Conservation (phyloP, 1,139 yeast genomes). For the Taphrina betulina region DNA sequence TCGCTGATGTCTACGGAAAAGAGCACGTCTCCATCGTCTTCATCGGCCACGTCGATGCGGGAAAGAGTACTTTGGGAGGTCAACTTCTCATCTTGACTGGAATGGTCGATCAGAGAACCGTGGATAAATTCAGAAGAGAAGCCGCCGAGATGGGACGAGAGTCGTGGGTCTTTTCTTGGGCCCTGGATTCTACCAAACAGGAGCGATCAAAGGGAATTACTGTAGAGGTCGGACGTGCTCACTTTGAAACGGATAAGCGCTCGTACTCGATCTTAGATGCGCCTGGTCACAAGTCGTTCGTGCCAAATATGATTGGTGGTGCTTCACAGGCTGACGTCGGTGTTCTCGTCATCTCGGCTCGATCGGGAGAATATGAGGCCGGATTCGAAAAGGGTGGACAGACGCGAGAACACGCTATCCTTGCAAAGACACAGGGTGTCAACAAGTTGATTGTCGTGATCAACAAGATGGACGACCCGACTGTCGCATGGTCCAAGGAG, state of each 20-base stretch:
- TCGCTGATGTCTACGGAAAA: constrained; percentile 91
- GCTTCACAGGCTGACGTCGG: constrained; percentile 99
- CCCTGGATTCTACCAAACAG: constrained; percentile 98
- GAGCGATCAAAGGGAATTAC: constrained; percentile 99
- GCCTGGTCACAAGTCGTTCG: constrained; percentile 98
- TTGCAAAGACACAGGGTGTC: constrained; percentile 98
- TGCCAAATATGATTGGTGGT: constrained; percentile 99
- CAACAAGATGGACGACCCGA: constrained; percentile 98
- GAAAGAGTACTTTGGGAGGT: constrained; percentile 99
- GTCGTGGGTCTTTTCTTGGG: constrained; percentile 99
- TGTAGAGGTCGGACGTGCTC: constrained; percentile 96
- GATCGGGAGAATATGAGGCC: constrained; percentile 99
- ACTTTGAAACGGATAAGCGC: constrained; percentile 95
- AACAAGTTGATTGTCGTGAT: constrained; percentile 89
- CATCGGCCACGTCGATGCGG: constrained; percentile 99
- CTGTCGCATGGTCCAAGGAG: constrained; percentile 92
- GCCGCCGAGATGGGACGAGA: constrained; percentile 99
- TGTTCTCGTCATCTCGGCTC: constrained; percentile 90
- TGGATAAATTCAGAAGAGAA: constrained; percentile 95
- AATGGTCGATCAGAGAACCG: constrained; percentile 98
- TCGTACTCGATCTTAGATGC: constrained; percentile 98
- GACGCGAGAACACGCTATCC: constrained; percentile 95
- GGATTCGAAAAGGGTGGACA: constrained; percentile 99
- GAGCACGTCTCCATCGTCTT: constrained; percentile 94
- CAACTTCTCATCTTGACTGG: constrained; percentile 89